phyloP scores from a whole-genome alignment of 208 protist genomes.

The Wallacemonas collosoma region DNA sequence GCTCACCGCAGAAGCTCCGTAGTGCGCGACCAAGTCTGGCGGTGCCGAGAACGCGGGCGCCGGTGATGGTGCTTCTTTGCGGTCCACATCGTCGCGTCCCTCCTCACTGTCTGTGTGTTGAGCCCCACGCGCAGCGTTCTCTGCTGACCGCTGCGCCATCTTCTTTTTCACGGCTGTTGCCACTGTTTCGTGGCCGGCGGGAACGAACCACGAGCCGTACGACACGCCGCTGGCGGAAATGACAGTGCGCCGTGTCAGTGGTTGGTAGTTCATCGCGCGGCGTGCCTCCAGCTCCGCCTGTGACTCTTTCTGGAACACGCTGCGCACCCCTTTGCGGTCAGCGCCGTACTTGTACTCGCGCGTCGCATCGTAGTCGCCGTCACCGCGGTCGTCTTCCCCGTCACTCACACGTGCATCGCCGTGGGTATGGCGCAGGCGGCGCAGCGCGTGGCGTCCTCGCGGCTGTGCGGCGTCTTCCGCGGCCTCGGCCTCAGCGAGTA shows the following conservation, averaged over 20 bases:
- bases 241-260: constrained; percentile 45
- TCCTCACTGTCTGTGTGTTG: not conserved
- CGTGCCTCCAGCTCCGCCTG: constrained; percentile 55
- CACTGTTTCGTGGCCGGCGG: constrained; percentile 27
- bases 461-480: not conserved
- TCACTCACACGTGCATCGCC: not conserved
- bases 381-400: constrained; percentile 1
- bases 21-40: not conserved
- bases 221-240: constrained; percentile 61
- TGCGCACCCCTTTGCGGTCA: constrained; percentile 68
- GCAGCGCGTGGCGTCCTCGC: constrained; percentile 8
- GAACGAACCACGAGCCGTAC: constrained; percentile 62
- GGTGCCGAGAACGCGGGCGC: not conserved
- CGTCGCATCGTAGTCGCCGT: constrained; percentile 4
- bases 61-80: not conserved
- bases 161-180: constrained; percentile 21
- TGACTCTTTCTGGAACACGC: constrained; percentile 77
- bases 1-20: not conserved
- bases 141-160: not conserved
- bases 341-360: constrained; percentile 69
- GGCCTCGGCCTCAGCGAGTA: constrained; percentile 15
- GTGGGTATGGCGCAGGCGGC: not conserved
- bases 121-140: constrained; percentile 1
- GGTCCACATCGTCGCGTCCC: not conserved
- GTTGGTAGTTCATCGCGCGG: constrained; percentile 53